These are phyloP conservation scores for Ustilago sp. DNA, from an alignment of 1,284 basidiomycete species.

Conservation along the genomic window DNA sequence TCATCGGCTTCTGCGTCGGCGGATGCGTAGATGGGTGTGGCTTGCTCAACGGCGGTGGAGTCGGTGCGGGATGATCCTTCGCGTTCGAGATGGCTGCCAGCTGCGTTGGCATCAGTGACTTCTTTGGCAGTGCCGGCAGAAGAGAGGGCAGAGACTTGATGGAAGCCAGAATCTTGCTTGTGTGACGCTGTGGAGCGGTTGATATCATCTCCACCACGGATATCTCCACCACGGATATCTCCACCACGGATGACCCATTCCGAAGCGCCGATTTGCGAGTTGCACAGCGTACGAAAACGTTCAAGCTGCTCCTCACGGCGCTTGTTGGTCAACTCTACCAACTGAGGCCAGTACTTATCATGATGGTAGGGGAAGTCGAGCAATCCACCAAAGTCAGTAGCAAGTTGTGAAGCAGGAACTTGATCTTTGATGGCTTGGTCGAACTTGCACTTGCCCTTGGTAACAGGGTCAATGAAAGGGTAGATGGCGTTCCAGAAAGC, in stretches of 20 bases:
- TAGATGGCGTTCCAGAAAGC: slow-evolving; percentile 66
- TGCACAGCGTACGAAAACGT: slow-evolving; percentile 71
- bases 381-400: slow-evolving; percentile 59
- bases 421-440: slow-evolving; percentile 64
- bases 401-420: slow-evolving; percentile 58
- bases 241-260: slow-evolving; percentile 70
- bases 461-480: slow-evolving; percentile 70
- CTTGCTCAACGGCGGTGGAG: slow-evolving; percentile 12
- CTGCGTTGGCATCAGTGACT: neutral
- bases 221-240: slow-evolving; percentile 60
- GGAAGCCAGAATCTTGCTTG: slow-evolving; percentile 48
- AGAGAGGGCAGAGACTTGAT: slow-evolving; percentile 16
- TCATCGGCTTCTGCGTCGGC: slow-evolving; percentile 20
- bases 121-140: neutral
- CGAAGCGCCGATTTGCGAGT: slow-evolving; percentile 63
- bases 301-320: slow-evolving; percentile 73
- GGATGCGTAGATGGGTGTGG: slow-evolving; percentile 21
- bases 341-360: slow-evolving; percentile 79
- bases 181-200: slow-evolving; percentile 18
- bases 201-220: slow-evolving; percentile 20
- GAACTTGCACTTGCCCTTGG: slow-evolving; percentile 68
- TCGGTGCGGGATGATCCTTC: slow-evolving; percentile 14
- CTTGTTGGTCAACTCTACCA: slow-evolving; percentile 75
- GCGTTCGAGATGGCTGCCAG: neutral
- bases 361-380: slow-evolving; percentile 75